Base-by-base conservation (phyloP, 2,329 filamentous ascomycete genomes). In the Xylariaceae sp. region DNA sequence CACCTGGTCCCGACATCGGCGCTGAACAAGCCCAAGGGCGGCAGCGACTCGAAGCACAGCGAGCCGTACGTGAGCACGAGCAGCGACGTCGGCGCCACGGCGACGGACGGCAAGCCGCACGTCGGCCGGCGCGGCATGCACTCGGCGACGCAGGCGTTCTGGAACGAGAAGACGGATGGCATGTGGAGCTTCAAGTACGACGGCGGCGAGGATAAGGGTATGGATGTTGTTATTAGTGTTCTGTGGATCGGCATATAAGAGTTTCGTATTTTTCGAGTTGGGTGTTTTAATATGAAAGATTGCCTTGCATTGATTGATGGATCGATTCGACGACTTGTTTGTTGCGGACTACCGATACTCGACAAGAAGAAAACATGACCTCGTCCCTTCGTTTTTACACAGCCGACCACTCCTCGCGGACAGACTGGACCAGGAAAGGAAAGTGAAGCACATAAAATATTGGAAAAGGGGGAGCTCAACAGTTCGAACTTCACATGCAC, bases 141-240 rank as follows among this genome's bases (percentile, higher is more conserved):
- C 79, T 89, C 85, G 74, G 89, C 90, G 18, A 89, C 88, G 50
- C 90, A 89, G 53, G 90, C 89, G 39, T 94, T 88, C 80, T 94
- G 90, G 90, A 91, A 94, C 75, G 89, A 92, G 77, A 90, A 92
- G 78, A 90, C 88, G 75, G 89, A 94, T 71, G 90, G 90, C 67
- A 92, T 92, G 83, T 94, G 88, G 88, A 91, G 85, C 68, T 92
- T 88, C 79, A 94, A 94, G 80, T 93, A 87, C 73, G 88, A 92
- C 68, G 71, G 82, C 59, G 82, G 83, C 61, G 83, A 86, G 73
- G 77, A 74, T 69, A 87, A 86, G 77, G 85, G 85, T 44, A 79
- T 89, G 74, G 86, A 89, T 67, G 83, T 88, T 54, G 84, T 89
- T 58, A 80, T 89, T 69, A 87, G 85, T 77, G 78, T 89, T 68